These are phyloP conservation scores for Gypsophila paniculata DNA, from an alignment of 179 eudicot species.

Conservation along the genomic window DNA sequence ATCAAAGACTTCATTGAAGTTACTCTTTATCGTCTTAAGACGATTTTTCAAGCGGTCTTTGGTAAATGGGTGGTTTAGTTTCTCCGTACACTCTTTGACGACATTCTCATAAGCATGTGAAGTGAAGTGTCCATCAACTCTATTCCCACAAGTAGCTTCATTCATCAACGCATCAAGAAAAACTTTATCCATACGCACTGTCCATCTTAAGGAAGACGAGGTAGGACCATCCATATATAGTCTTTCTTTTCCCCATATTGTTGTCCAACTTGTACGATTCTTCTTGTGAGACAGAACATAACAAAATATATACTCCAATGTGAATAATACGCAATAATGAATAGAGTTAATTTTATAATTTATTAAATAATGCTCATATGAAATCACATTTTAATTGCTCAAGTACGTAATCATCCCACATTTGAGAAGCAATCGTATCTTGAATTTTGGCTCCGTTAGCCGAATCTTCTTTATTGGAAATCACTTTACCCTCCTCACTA, in stretches of 20 bases:
- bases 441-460: not conserved
- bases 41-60: slow-evolving; percentile 8
- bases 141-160: not conserved
- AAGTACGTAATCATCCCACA: not conserved
- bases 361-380: no score
- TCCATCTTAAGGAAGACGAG: not conserved
- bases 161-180: not conserved
- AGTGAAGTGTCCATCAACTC: slow-evolving; percentile 10
- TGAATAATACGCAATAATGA: no score
- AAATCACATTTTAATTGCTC: no score
- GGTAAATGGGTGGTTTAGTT: not conserved
- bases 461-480: slow-evolving; percentile 12
- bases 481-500: not conserved
- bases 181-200: not conserved
- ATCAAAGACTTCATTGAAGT: slow-evolving; percentile 5
- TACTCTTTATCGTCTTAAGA: slow-evolving; percentile 4
- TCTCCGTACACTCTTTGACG: not conserved
- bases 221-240: not conserved
- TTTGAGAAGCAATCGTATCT: slow-evolving; percentile 3
- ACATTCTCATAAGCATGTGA: slow-evolving; percentile 6
- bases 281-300: no score
- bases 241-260: slow-evolving; percentile 5
- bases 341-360: no score
- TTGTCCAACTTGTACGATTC: no score
- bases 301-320: no score